These are phyloP conservation scores for Bryum argenteum DNA, from an alignment of 225 moss, liverwort and hornwort species.

Conservation along the genomic window DNA sequence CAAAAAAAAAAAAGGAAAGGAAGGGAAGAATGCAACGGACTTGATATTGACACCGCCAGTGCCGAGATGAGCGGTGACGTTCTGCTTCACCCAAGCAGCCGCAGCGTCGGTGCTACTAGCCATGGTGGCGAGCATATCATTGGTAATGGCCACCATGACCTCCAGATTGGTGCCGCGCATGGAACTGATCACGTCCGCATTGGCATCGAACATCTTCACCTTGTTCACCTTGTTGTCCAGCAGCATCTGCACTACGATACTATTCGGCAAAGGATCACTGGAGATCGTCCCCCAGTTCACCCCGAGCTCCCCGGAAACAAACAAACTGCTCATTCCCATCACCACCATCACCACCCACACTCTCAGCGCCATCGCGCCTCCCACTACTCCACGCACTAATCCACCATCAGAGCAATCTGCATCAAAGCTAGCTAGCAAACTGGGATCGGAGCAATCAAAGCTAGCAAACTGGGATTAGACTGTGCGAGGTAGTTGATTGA, in stretches of 20 bases:
- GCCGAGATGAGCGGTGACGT: conserved; percentile 67
- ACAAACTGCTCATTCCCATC: not conserved
- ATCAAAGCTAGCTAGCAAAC: no score
- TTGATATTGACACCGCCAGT: conserved; percentile 80
- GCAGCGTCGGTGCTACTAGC: conserved; percentile 58
- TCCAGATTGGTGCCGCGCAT: conserved; percentile 71
- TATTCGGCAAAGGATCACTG: conserved; percentile 66
- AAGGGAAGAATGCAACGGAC: conserved; percentile 18
- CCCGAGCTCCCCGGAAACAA: conserved; percentile 40
- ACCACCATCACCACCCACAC: not conserved
- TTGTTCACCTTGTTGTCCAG: conserved; percentile 63
- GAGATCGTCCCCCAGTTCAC: conserved; percentile 94
- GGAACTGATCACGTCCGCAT: conserved; percentile 60
- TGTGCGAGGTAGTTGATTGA: no score
- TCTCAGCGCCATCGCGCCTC: conserved; percentile 19
- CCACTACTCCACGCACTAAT: not conserved
- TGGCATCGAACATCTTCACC: conserved; percentile 90
- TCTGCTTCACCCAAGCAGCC: conserved; percentile 67
- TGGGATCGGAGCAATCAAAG: no score
- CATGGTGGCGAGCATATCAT: conserved; percentile 69
- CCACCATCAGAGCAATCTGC: not conserved
- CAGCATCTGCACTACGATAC: conserved; percentile 69
- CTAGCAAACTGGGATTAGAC: no score
- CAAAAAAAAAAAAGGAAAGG: no score
- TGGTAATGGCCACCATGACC: conserved; percentile 88